Conservation (phyloP, 129 eudicot genomes). For the Flaveria sonorensis region DNA sequence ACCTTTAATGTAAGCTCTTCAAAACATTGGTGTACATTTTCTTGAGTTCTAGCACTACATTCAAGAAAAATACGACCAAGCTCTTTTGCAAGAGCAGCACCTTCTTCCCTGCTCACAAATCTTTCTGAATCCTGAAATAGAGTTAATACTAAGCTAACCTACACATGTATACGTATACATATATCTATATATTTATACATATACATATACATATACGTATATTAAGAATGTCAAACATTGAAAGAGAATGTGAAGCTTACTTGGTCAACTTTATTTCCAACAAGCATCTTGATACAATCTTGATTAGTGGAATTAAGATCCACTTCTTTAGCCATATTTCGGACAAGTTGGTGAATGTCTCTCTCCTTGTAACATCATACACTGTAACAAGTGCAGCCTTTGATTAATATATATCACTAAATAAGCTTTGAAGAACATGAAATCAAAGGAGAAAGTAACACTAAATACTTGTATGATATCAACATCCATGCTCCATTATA, state of each 20-base stretch:
- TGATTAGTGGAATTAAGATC: constrained; percentile 80
- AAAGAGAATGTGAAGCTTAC: constrained; percentile 40
- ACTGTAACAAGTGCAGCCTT: constrained; percentile 42
- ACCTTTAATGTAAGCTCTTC: constrained; percentile 88
- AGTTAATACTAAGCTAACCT: constrained; percentile 8
- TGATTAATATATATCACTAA: not conserved
- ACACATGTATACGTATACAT: not conserved
- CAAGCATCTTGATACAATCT: constrained; percentile 95
- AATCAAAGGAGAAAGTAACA: not conserved
- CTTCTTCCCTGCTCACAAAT: constrained; percentile 90
- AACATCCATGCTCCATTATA: not conserved
- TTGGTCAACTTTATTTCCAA: constrained; percentile 91
- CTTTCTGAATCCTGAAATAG: constrained; percentile 81
- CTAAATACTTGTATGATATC: not conserved
- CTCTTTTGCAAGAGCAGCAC: constrained; percentile 79
- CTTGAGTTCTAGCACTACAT: constrained; percentile 90
- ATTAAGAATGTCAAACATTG: constrained; percentile 11
- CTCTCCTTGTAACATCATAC: constrained; percentile 90
- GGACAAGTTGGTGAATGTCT: constrained; percentile 75
- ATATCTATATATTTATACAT: not conserved
- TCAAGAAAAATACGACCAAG: constrained; percentile 80
- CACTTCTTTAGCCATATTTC: constrained; percentile 88
- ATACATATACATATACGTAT: not conserved
- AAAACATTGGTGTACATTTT: constrained; percentile 79
- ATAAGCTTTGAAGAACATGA: constrained; percentile 3